These are phyloP conservation scores for Colletotrichum gigasporum DNA, from an alignment of 2,329 filamentous ascomycete species.

Conservation along the genomic window DNA sequence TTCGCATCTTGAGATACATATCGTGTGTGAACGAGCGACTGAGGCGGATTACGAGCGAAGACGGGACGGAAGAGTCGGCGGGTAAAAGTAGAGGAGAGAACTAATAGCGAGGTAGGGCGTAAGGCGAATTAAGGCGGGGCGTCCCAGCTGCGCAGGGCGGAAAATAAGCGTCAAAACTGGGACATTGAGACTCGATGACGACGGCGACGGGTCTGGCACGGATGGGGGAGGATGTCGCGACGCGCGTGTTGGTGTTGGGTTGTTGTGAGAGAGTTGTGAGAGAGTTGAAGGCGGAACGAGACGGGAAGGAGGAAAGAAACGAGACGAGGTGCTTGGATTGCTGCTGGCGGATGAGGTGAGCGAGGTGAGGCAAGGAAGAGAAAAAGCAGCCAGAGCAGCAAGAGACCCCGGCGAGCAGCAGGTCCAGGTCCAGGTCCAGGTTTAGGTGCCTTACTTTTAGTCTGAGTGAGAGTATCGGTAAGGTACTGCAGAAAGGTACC, in stretches of 20 bases:
- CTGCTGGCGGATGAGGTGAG: background rate
- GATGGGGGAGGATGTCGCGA: background rate
- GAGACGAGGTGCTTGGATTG: background rate
- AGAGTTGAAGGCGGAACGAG: background rate
- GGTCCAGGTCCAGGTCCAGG: slow-evolving; percentile 1
- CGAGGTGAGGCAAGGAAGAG: background rate
- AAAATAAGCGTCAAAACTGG: slow-evolving; percentile 23
- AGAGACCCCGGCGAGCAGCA: background rate
- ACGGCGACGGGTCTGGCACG: background rate
- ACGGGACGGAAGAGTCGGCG: slow-evolving; percentile 17
- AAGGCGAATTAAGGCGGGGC: slow-evolving; percentile 22
- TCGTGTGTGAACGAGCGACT: slow-evolving; percentile 24
- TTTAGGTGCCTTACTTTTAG: background rate
- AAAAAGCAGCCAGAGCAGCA: background rate
- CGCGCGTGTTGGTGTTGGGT: background rate
- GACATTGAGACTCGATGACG: slow-evolving; percentile 16
- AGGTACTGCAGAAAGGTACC: background rate
- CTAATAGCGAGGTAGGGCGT: slow-evolving; percentile 3
- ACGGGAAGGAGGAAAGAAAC: slow-evolving; percentile 4
- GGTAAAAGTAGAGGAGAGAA: background rate
- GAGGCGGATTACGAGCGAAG: background rate
- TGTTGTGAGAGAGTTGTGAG: background rate
- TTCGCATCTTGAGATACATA: slow-evolving; percentile 28
- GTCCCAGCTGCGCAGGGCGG: slow-evolving; percentile 27
- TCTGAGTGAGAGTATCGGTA: background rate